Conservation (phyloP, 768 basidiomycete species). For the Botryobasidium botryosum region DNA sequence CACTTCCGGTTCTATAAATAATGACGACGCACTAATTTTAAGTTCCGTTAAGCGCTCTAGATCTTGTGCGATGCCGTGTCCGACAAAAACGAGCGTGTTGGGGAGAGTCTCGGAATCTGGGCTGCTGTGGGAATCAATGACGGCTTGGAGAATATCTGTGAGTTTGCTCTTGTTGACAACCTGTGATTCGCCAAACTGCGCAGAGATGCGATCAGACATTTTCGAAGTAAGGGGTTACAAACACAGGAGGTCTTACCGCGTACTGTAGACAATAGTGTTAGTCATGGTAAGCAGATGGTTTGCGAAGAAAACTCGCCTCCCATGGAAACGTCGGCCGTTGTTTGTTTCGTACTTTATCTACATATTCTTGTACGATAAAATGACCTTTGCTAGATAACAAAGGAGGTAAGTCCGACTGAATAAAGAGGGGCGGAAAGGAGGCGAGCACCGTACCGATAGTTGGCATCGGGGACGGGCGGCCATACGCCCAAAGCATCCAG, state of each 20-base stretch:
- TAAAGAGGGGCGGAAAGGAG: background rate
- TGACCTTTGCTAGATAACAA: constrained; percentile 35
- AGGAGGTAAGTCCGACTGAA: background rate
- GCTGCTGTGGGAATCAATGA: constrained; percentile 52
- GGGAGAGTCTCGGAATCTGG: constrained; percentile 59
- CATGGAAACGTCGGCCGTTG: constrained; percentile 47
- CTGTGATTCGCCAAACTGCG: constrained; percentile 65
- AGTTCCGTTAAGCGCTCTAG: constrained; percentile 55
- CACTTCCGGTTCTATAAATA: background rate
- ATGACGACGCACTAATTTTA: constrained; percentile 47
- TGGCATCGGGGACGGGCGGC: constrained; percentile 59
- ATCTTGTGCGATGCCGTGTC: constrained; percentile 36
- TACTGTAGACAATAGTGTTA: constrained; percentile 5
- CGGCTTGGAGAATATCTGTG: constrained; percentile 52
- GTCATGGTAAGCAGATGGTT: constrained; percentile 4
- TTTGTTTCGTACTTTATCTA: constrained; percentile 46
- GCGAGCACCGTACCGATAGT: constrained; percentile 49
- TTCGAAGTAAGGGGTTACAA: constrained; percentile 7
- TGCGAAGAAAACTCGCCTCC: constrained; percentile 34
- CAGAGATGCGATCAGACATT: too few relatives aligned
- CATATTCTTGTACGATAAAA: constrained; percentile 53
- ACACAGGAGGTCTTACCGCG: constrained; percentile 13
- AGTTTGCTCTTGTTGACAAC: constrained; percentile 46
- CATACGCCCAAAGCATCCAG: constrained; percentile 56
- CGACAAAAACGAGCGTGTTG: constrained; percentile 57